Percentiles rank a stretch among this genome's conserved stretches.
phyloP scores from a whole-genome alignment of 176 grass and related monocot species.

The Paspalum vaginatum region DNA sequence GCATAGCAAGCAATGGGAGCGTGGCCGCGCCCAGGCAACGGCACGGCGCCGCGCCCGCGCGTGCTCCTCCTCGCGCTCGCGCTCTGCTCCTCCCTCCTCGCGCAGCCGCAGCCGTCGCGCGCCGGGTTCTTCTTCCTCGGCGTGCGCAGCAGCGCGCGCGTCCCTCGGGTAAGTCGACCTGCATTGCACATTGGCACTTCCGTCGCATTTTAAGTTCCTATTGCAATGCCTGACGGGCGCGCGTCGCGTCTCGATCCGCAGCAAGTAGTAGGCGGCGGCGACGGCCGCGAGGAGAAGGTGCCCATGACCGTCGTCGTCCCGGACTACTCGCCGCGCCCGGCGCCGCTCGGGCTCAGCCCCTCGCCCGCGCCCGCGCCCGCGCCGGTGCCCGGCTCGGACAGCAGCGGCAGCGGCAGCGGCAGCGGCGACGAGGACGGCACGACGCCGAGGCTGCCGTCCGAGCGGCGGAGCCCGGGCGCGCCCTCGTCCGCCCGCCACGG shows the following conservation, averaged over 20 bases:
- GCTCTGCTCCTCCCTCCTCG: constrained; percentile 40
- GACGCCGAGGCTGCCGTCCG: constrained; percentile 70
- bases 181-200: no score
- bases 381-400: constrained; percentile 31
- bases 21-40: not conserved
- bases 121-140: constrained; percentile 38
- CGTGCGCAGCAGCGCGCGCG: constrained; percentile 14
- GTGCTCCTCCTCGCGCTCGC: constrained; percentile 10
- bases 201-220: no score
- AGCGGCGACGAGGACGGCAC: constrained; percentile 38
- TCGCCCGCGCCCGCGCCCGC: not conserved
- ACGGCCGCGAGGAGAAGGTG: constrained; percentile 53
- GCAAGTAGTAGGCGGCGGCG: not conserved
- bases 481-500: not conserved
- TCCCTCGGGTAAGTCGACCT: not conserved
- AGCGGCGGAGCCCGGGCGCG: constrained; percentile 34
- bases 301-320: constrained; percentile 48
- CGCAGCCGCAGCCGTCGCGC: constrained; percentile 21
- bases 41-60: not conserved
- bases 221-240: no score
- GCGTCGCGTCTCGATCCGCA: not conserved
- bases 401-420: constrained; percentile 12
- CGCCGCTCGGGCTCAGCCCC: not conserved
- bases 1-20: not conserved
- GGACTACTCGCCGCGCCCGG: constrained; percentile 42